Evolutionary conservation across 306 rosid genomes (phyloP).

Genomic region (Oemleria cerasiformis): DNA sequence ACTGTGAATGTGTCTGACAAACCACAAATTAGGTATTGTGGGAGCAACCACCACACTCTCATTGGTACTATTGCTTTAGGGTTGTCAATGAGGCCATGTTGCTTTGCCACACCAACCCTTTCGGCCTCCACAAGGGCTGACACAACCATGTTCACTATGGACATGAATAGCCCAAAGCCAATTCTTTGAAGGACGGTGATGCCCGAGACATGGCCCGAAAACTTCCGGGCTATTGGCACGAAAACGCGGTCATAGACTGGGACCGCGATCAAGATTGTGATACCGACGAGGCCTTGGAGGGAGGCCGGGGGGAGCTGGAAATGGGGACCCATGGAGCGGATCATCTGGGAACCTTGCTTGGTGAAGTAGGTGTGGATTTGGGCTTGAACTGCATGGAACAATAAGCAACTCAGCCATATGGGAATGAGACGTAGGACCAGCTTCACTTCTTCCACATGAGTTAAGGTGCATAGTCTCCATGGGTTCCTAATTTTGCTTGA

Average conservation of each 20-base stretch:
- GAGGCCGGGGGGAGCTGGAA: conserved; percentile 69
- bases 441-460: conserved; percentile 79
- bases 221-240: conserved; percentile 45
- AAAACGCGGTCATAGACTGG: conserved; percentile 56
- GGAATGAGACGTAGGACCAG: conserved; percentile 64
- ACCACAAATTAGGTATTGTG: conserved; percentile 63
- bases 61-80: conserved; percentile 51
- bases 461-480: conserved; percentile 71
- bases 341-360: conserved; percentile 65
- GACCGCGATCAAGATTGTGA: conserved; percentile 44
- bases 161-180: conserved; percentile 56
- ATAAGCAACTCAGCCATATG: conserved; percentile 66
- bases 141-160: conserved; percentile 52
- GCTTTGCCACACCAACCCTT: conserved; percentile 46
- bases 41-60: conserved; percentile 73
- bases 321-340: conserved; percentile 54
- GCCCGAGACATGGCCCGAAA: conserved; percentile 50
- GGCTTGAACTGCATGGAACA: conserved; percentile 60
- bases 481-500: conserved; percentile 47
- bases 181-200: conserved; percentile 71
- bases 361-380: conserved; percentile 62
- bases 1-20: conserved; percentile 57
- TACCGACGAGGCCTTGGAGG: conserved; percentile 51
- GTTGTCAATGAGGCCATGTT: conserved; percentile 38
- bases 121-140: conserved; percentile 61